Base-by-base conservation (phyloP, 176 grass and related monocot species). In the Ampelocalamus luodianensis region DNA sequence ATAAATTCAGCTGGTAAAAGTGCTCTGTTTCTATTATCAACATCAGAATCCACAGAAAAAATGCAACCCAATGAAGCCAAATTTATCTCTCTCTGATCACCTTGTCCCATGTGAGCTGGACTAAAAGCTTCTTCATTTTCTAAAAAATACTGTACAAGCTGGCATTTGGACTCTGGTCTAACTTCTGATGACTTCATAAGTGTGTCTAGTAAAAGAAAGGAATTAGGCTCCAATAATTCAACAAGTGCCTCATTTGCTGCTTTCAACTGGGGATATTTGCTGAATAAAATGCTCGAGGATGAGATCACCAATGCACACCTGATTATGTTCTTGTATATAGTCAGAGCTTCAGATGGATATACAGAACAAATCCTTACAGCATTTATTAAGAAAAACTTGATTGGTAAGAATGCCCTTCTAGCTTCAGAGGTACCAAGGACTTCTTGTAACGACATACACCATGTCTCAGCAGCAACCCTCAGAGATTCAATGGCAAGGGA, bases 371-470 rank as follows among this genome's bases (percentile, higher is more conserved):
- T 90, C 72, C 93, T 88, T 61, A 93, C 86, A 88, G 91, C 89
- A 92, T 98, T 98, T 77, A 95, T 95, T 67, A 98, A 71, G 89
- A 92, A 98, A 90, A 95, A 95, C 56, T 93, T 98, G 77, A 98
- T 98, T 74, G 93, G 96, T 83, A 98, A 85, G 81, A 95, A 90
- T 65, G 91, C 80, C 78, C 96, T 93, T 93, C 87, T 98, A 68
- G 93, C 96, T 84, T 93, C 96, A 88, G 93, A 45, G 32, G 40
- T 78, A 83, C 84, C 83, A 64, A 90, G 49, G 74, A 70, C 37
- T 77, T 82, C 80, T 77, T 79, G 62, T 77, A 82, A 71, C 3
- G 69, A 32, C 17, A 27, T 18, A 43, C 62, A 80, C 93, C 89
- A 93, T 87, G 64, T 76, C 79, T 95, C 82, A 27, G 85, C 58